phyloP scores from a whole-genome alignment of 352 stramenopile genomes.

The Phytopythium litorale region DNA sequence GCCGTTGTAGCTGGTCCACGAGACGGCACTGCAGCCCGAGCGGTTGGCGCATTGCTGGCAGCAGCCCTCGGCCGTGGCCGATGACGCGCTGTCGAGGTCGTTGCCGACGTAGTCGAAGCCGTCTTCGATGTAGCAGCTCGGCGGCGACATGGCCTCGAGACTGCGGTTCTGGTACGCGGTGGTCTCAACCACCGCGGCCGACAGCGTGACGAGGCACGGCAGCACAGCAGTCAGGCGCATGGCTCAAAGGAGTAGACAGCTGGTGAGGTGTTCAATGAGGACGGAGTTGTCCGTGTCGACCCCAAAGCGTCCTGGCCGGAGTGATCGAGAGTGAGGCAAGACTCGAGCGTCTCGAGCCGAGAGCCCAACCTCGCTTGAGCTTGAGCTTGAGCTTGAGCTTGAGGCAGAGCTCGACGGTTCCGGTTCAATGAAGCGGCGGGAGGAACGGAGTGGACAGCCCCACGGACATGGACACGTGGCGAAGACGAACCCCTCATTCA shows the following conservation, averaged over 20 bases:
- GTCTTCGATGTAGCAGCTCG: constrained; percentile 19
- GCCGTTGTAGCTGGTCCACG: constrained; percentile 43
- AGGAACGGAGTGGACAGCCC: background rate
- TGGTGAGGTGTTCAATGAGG: background rate
- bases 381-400: background rate
- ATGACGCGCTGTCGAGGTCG: constrained; percentile 18
- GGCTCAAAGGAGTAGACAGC: background rate
- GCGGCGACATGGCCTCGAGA: constrained; percentile 1
- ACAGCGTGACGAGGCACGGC: background rate
- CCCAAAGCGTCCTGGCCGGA: background rate
- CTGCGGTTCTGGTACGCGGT: background rate
- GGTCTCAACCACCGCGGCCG: background rate
- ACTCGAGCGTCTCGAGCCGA: background rate
- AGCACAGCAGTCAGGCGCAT: background rate
- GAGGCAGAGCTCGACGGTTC: background rate
- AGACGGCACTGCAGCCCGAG: constrained; percentile 32
- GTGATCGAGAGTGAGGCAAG: background rate
- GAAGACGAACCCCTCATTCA: background rate
- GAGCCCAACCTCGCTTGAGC: too few species aligned
- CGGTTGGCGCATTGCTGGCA: constrained; percentile 18
- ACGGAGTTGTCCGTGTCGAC: background rate
- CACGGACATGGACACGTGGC: background rate
- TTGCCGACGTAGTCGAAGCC: constrained; percentile 35
- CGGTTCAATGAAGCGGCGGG: background rate
- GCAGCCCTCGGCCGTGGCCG: constrained; percentile 13